Evolutionary conservation across 2,329 filamentous ascomycete species (phyloP), one percentile per base, ranked within the genome.

Genomic region (Cladosporium sp.): DNA sequence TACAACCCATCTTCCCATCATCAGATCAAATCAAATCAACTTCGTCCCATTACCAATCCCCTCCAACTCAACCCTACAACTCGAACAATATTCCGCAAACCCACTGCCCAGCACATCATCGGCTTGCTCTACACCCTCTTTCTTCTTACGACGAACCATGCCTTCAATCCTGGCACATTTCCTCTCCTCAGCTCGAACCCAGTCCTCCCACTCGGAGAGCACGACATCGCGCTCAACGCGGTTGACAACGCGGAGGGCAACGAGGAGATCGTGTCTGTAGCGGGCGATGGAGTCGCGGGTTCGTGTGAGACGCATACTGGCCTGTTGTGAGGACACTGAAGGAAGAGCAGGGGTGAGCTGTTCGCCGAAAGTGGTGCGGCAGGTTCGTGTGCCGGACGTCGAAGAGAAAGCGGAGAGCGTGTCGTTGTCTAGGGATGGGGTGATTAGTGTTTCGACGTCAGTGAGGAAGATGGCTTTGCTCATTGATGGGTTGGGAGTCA

Each of bases 221-320:
- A 97, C 74, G 71, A 96, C 87, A 72, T 97, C 91, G 58, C 83
- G 82, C 77, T 97, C 94, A 25, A 97, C 85, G 58, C 83, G 87
- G 73, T 97, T 97, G 60, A 97, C 87, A 2, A 97, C 84, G 4
- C 92, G 85, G 77, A 97, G 85, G 4, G 92, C 91, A 4, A 99
- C 92, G 2, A 97, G 77, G 19, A 99, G 78, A 69, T 97, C 91
- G 71, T 99, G 91, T 2, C 94, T 83, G 71, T 97, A 94, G 2
- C 84, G 79, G 0, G 89, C 93, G 0, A 99, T 83, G 22, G 87
- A 83, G 73, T 96, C 89, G 9, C 93, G 83, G n/a, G 91, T 90
- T 37, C 87, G 84, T 50, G 89, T 84, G 32, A 97, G 80, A 19
- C 89, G 83, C 15, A 48, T 62, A 12, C 61, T 61, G 32, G 58